These are phyloP conservation scores for Candida neerlandica DNA, from an alignment of 1,139 yeast genomes.

Conservation along the genomic window DNA sequence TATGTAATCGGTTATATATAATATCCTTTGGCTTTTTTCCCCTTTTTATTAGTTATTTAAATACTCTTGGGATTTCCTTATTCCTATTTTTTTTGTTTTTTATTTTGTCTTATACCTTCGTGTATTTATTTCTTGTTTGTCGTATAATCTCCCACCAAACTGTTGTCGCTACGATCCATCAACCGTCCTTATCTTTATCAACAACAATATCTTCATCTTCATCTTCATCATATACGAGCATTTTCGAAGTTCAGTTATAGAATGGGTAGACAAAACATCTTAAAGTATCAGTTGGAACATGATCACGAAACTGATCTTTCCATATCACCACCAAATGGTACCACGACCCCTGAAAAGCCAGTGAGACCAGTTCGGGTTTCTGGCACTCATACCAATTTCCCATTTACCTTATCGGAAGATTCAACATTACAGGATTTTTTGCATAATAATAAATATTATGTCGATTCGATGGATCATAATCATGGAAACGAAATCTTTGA, in stretches of 20 bases:
- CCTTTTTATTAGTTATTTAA: no score
- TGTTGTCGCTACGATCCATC: not conserved
- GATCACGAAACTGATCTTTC: constrained; percentile 42
- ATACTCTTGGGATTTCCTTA: not conserved
- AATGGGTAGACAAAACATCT: constrained; percentile 52
- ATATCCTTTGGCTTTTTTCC: not conserved
- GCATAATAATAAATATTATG: constrained; percentile 68
- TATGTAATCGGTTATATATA: no score
- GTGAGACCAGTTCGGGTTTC: constrained; percentile 11
- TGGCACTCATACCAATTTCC: constrained; percentile 31
- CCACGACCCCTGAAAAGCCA: constrained; percentile 3
- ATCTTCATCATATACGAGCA: not conserved
- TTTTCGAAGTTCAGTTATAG: constrained; percentile 4
- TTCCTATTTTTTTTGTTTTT: not conserved
- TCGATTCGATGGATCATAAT: constrained; percentile 57
- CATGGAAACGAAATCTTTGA: constrained; percentile 68
- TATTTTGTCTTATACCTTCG: not conserved
- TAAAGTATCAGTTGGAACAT: constrained; percentile 44
- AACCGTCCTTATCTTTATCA: not conserved
- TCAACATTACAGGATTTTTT: constrained; percentile 67
- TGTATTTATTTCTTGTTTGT: not conserved
- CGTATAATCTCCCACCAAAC: not conserved
- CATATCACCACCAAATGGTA: constrained; percentile 10
- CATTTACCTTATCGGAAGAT: constrained; percentile 59
- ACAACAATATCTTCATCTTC: not conserved